Conservation (phyloP, 2,329 filamentous ascomycete genomes). For the Xylaria sp. region DNA sequence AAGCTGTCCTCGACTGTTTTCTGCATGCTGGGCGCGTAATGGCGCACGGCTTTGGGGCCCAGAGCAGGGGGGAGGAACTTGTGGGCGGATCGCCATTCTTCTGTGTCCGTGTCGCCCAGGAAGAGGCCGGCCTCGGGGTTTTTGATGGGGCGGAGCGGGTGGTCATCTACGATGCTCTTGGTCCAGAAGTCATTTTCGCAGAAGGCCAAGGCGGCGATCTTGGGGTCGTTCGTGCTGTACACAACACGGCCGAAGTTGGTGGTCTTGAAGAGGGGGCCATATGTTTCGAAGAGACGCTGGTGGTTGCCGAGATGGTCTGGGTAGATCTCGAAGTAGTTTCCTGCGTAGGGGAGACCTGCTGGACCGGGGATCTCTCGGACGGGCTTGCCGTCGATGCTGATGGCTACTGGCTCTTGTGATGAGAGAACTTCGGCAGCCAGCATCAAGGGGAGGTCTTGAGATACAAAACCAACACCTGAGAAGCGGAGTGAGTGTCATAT, state of each 20-base stretch:
- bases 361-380: conserved; percentile 49
- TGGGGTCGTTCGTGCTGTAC: conserved; percentile 48
- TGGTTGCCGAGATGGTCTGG: conserved; percentile 55
- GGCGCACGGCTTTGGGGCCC: conserved; percentile 54
- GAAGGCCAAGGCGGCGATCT: conserved; percentile 42
- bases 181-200: conserved; percentile 48
- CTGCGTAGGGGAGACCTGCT: conserved; percentile 43
- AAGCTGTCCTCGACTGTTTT: conserved; percentile 46
- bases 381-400: conserved; percentile 45
- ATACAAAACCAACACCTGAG: conserved; percentile 36
- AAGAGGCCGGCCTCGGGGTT: conserved; percentile 40
- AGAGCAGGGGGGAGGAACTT: conserved; percentile 58
- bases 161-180: conserved; percentile 47
- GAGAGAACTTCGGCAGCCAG: conserved; percentile 35
- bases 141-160: conserved; percentile 43
- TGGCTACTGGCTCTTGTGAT: conserved; percentile 33
- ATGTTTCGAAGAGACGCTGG: conserved; percentile 47
- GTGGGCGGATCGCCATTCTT: conserved; percentile 48
- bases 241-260: conserved; percentile 45
- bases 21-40: conserved; percentile 57
- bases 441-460: conserved; percentile 30
- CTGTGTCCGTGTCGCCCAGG: conserved; percentile 46
- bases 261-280: conserved; percentile 48
- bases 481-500: background rate
- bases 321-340: conserved; percentile 50